phyloP scores from a whole-genome alignment of 805 yeast genomes.

The Candida maltosa region DNA sequence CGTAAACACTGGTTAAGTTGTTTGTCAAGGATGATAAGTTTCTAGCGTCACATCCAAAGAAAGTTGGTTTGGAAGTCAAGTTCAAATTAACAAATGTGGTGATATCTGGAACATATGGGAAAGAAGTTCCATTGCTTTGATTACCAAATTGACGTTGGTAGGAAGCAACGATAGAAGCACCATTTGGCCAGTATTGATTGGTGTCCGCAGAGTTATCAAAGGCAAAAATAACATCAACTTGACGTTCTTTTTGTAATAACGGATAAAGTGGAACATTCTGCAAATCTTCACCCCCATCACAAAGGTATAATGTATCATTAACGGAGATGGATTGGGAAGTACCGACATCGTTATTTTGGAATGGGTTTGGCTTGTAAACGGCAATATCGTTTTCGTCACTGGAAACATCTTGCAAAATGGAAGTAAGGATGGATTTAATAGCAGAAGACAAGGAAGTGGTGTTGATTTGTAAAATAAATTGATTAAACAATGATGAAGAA shows the following conservation, averaged over 20 bases:
- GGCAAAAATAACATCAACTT: slow-evolving; percentile 39
- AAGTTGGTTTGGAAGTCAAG: slow-evolving; percentile 65
- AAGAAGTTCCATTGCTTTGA: slow-evolving; percentile 58
- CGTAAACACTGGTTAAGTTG: slow-evolving; percentile 15
- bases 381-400: slow-evolving; percentile 33
- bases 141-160: slow-evolving; percentile 30
- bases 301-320: slow-evolving; percentile 32
- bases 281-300: slow-evolving; percentile 43
- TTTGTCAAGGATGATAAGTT: slow-evolving; percentile 51
- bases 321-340: slow-evolving; percentile 11
- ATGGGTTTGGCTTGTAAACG: slow-evolving; percentile 39
- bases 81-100: slow-evolving; percentile 59
- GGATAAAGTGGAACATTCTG: slow-evolving; percentile 42
- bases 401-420: slow-evolving; percentile 22
- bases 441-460: slow-evolving; percentile 16
- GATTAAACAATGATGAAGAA: slow-evolving; percentile 36
- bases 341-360: slow-evolving; percentile 23
- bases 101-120: slow-evolving; percentile 77
- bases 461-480: slow-evolving; percentile 21
- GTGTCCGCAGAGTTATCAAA: slow-evolving; percentile 43
- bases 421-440: slow-evolving; percentile 20
- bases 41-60: slow-evolving; percentile 76
- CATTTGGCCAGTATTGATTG: slow-evolving; percentile 38
- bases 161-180: slow-evolving; percentile 34
- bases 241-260: slow-evolving; percentile 32